Evolutionary conservation across 352 stramenopile genomes (phyloP).

Genomic region (Phytopythium aichiense): DNA sequence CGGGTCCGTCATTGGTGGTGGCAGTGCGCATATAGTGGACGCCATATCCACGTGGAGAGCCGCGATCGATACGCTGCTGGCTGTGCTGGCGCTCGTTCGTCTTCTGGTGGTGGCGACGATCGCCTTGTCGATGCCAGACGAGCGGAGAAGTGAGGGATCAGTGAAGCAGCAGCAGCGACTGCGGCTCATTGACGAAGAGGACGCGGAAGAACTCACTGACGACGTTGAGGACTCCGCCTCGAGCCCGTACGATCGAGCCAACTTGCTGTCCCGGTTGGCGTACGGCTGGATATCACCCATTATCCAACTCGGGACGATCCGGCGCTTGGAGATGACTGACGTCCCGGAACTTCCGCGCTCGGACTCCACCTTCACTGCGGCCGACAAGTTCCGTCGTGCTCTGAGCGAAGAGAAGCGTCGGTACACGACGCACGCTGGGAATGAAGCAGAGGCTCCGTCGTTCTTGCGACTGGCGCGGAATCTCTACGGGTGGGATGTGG

Average conservation of each 20-base stretch:
- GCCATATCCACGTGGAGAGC: constrained; percentile 4
- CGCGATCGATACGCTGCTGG: background rate
- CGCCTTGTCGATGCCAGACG: background rate
- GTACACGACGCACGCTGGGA: background rate
- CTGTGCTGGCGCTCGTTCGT: background rate
- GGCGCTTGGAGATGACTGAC: constrained; percentile 58
- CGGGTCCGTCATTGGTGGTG: background rate
- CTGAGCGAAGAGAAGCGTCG: constrained; percentile 31
- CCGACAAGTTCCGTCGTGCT: constrained; percentile 34
- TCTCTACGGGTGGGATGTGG: constrained; percentile 62
- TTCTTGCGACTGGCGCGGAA: constrained; percentile 47
- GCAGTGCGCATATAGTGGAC: background rate
- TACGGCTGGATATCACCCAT: constrained; percentile 70
- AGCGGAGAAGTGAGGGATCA: background rate
- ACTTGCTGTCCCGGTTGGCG: constrained; percentile 53
- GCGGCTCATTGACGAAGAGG: constrained; percentile 6
- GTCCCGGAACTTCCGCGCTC: constrained; percentile 42
- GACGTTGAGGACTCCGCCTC: background rate
- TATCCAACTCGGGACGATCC: constrained; percentile 40
- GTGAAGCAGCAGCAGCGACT: background rate
- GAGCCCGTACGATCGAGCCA: constrained; percentile 51
- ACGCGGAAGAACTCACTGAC: background rate
- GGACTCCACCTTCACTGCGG: constrained; percentile 48
- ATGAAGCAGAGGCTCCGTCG: constrained; percentile 13
- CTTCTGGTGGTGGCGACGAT: background rate